Base-by-base conservation (phyloP, 768 basidiomycete species). In the Lactarius tabidus region DNA sequence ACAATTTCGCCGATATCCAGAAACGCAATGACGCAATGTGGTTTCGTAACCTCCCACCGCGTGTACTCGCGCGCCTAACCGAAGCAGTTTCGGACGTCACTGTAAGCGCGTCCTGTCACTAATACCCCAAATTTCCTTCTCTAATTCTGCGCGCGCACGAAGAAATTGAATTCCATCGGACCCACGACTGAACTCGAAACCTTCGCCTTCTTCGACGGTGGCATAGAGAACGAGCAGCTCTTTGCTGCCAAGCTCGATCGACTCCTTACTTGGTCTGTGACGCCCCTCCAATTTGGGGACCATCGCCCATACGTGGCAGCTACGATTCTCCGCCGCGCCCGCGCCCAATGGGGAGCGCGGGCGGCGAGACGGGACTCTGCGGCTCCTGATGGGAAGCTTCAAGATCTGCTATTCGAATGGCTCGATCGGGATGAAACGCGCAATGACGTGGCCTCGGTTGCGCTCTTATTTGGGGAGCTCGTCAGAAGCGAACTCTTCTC, bases 401-500 rank as follows among this genome's bases (percentile, higher is more conserved):
- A 93, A 67, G 88, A 92, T 67, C 79, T 85, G 65, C 75, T 94
- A 12, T 92, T 94, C 69, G 85, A 89, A 58, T 94, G 92, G 92
- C 75, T 93, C 31, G 89, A 93, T 71, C 81, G 84, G 20, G 87
- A 87, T 3, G 82, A 79, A 1, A 84, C 91, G 35, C 62, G 73
- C 17, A 75, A 75, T 7, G 89, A 86, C 69, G 76, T 90, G 4
- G 77, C 80, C 35, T 75, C 83, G n/a, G 81, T 91, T 31, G 81
- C 90, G 12, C 75, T 87, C 18, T 75, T 93, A 8, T 91, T 85
- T 61, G 90, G 86, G 4, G 86, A 89, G 72, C 80, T 94, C 2
- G 83, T 90, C 15, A 85, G 85, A 71, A 75, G 78, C n/a, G 84
- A 82, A 17, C 72, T 91, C 23, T 93, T 93, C 73, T 88, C 87